phyloP scores from a whole-genome alignment of 2,329 filamentous ascomycete genomes.

The Venturia pyrina region DNA sequence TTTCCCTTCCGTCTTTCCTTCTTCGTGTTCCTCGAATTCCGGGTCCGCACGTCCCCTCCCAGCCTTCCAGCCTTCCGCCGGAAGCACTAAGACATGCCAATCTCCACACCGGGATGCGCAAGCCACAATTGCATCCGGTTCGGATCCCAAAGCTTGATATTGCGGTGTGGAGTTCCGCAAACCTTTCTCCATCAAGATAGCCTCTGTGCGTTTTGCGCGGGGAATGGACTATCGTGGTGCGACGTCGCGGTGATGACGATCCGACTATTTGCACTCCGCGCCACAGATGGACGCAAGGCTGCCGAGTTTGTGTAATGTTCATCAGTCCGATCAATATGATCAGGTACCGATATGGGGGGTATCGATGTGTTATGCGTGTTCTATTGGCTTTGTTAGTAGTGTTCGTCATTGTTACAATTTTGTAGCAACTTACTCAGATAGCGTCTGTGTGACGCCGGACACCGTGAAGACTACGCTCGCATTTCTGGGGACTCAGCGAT shows the following conservation, averaged over 20 bases:
- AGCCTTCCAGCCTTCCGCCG: background rate
- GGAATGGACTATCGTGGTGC: background rate
- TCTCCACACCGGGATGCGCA: background rate
- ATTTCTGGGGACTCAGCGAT: constrained; percentile 30
- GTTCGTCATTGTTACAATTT: background rate
- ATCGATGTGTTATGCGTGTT: background rate
- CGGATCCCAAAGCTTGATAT: background rate
- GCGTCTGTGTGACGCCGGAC: background rate
- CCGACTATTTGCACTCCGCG: background rate
- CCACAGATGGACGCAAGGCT: background rate
- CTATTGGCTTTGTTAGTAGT: background rate
- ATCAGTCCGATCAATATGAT: background rate
- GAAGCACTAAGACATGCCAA: background rate
- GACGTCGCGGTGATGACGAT: background rate
- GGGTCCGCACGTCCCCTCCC: background rate
- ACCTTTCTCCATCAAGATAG: background rate
- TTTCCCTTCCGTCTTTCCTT: background rate
- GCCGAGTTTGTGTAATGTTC: background rate
- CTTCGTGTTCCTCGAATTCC: background rate
- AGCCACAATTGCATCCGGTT: background rate
- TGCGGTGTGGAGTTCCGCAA: background rate
- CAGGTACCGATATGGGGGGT: background rate
- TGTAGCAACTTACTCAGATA: constrained; percentile 1
- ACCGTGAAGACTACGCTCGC: constrained; percentile 23
- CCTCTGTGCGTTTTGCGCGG: background rate